These are phyloP conservation scores for Hibiscus mutabilis DNA, from an alignment of 345 rosid species.

Conservation along the genomic window DNA sequence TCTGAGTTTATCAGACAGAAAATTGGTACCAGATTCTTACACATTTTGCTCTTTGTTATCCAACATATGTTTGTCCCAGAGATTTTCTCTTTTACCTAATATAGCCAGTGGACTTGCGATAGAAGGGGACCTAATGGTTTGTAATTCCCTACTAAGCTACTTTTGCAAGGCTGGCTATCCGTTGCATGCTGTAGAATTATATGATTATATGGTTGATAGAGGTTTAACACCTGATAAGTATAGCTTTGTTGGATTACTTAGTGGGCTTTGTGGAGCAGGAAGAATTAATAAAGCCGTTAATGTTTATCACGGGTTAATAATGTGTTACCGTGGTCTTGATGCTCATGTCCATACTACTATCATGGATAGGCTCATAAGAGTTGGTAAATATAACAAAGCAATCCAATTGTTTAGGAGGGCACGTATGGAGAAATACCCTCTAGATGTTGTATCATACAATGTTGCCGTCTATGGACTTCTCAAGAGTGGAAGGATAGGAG, in stretches of 20 bases:
- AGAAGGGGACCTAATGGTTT: constrained; percentile 38
- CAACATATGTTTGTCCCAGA: constrained; percentile 31
- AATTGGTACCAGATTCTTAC: constrained; percentile 56
- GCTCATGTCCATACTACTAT: constrained; percentile 60
- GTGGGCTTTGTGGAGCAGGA: constrained; percentile 40
- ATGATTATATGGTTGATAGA: constrained; percentile 32
- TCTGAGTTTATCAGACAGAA: constrained; percentile 26
- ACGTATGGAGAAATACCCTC: constrained; percentile 28
- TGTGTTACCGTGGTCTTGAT: constrained; percentile 28
- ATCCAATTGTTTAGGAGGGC: constrained; percentile 42
- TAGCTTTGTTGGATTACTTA: constrained; percentile 47
- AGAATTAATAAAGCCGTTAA: constrained; percentile 33
- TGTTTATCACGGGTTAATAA: constrained; percentile 39
- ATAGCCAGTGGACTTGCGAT: constrained; percentile 24
- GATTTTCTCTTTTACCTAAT: constrained; percentile 28
- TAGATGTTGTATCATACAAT: constrained; percentile 60
- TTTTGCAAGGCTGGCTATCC: constrained; percentile 46
- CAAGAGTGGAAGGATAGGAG: constrained; percentile 37
- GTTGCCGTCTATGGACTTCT: constrained; percentile 61
- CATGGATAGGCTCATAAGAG: constrained; percentile 41
- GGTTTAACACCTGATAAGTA: constrained; percentile 55
- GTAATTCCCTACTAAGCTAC: constrained; percentile 47
- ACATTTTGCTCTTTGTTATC: constrained; percentile 55
- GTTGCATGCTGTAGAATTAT: constrained; percentile 33
- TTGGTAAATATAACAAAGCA: constrained; percentile 39